Evolutionary conservation across 2,329 filamentous ascomycete species (phyloP), one percentile per base, ranked within the genome.

Genomic region (Ophiostoma perfectum): DNA sequence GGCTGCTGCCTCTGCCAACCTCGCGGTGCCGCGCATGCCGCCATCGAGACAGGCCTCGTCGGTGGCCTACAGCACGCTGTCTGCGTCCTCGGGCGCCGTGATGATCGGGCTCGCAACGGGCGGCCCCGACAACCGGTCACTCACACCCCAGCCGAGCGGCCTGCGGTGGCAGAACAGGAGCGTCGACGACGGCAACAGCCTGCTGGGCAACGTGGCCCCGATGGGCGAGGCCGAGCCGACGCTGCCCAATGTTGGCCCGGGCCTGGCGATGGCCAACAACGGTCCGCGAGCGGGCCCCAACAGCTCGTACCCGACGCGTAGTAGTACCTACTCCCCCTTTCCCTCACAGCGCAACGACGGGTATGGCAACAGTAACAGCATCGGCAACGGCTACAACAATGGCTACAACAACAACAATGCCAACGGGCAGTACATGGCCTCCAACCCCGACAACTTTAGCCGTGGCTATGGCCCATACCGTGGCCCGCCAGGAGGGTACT

Each of bases 381-480:
- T 18, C 60, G 9, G 36, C 47, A 9, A 52, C 12, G n/a, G n/a
- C 47, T 8, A 14, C 47, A 16, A 8, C 47, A 60, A 60, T 18
- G 16, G 16, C 36, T 14, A 36, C 27, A 60, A 60, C 55, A 18
- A 11, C 55, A 60, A 60, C 52, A 36, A 27, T 9, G 18, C 4
- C 38, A 63, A 63, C 7, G 38, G 5, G 16, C 60, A 63, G 60
- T 63, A 63, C 60, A 2, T 9, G 14, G 60, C 36, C 7, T 42
- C 41, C 38, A 63, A 41, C 16, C 5, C n/a, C n/a, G 36, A 42
- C 39, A 63, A 36, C 60, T n/a, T 18, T 9, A n/a, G 16, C 38
- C 36, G 42, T 4, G 60, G 60, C 16, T 63, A 63, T 42, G 60
- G 60, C 3, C 60, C 60, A 16, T 63, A 63, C 60, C 60, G 60